Percentiles rank a stretch among this genome's conserved stretches.
These are phyloP conservation scores for Pseudisothecium myosuroides DNA, from an alignment of 225 moss, liverwort and hornwort genomes.

Conservation along the genomic window DNA sequence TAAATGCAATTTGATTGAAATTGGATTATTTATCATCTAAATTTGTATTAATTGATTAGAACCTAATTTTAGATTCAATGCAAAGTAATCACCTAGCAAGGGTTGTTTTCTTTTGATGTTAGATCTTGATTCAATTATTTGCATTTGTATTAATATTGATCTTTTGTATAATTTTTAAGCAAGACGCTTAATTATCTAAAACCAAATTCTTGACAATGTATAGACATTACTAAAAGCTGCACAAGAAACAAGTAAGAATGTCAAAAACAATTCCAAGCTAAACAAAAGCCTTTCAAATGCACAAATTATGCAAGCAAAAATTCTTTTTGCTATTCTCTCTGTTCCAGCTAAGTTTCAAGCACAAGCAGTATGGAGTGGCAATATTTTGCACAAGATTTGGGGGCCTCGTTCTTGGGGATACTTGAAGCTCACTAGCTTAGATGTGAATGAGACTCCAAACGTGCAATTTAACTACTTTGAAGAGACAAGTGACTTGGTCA, in stretches of 20 bases:
- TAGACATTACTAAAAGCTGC: background rate
- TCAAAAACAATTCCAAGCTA: background rate
- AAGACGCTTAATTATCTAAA: background rate
- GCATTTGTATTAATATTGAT: background rate
- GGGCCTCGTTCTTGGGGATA: slow-evolving; percentile 22
- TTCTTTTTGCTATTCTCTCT: background rate
- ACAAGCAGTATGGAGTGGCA: slow-evolving; percentile 31
- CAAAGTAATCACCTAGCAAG: background rate
- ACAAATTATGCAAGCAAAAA: background rate
- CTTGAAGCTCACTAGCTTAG: slow-evolving; percentile 17
- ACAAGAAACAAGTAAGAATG: background rate
- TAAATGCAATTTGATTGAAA: background rate
- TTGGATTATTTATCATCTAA: background rate
- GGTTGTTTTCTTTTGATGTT: background rate
- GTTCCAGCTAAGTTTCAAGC: background rate
- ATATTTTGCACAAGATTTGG: slow-evolving; percentile 49
- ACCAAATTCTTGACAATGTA: background rate
- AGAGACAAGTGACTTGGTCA: slow-evolving; percentile 8
- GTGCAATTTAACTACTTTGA: slow-evolving; percentile 54
- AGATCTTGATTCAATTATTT: background rate
- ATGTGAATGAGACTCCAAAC: slow-evolving; percentile 16
- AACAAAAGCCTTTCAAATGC: background rate
- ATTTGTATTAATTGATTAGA: background rate
- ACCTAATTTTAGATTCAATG: background rate
- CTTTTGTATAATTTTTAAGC: background rate